phyloP scores from a whole-genome alignment of 2,329 filamentous ascomycete genomes.

The Clathrospora elynae region DNA sequence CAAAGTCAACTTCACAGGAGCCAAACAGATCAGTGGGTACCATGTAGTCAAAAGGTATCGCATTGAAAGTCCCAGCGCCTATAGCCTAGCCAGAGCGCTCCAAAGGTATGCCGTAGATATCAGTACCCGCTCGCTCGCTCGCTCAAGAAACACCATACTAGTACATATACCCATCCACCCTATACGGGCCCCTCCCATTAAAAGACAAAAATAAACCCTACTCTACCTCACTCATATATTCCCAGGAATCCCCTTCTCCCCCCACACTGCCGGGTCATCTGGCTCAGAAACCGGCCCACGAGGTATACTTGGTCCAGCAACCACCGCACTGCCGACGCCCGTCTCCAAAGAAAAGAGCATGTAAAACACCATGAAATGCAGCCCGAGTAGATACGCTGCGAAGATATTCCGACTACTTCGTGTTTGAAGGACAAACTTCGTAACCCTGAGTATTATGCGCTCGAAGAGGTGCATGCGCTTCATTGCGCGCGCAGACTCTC shows the following conservation, averaged over 20 bases:
- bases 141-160: conserved; percentile 5
- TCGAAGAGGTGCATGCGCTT: conserved; percentile 93
- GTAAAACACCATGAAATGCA: conserved; percentile 86
- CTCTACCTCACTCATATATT: conserved; percentile 29
- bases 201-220: too few species aligned
- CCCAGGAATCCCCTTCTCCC: conserved; percentile 27
- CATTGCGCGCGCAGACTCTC: conserved; percentile 88
- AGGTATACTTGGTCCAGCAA: conserved; percentile 38
- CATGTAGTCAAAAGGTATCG: too few species aligned
- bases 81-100: neutral
- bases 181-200: too few species aligned
- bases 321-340: conserved; percentile 33
- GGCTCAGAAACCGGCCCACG: conserved; percentile 19
- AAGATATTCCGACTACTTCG: conserved; percentile 92
- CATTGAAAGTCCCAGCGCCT: conserved; percentile 1
- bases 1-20: too few species aligned
- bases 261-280: conserved; percentile 41
- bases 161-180: neutral
- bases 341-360: conserved; percentile 83
- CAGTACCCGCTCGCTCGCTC: neutral
- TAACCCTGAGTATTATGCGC: conserved; percentile 86
- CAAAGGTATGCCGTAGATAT: neutral
- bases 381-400: conserved; percentile 83
- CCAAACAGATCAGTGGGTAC: neutral
- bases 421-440: conserved; percentile 87